Evolutionary conservation across 139 green algal species (phyloP), one percentile per base, ranked within the genome.

Genomic region (Tetraselmis striata): DNA sequence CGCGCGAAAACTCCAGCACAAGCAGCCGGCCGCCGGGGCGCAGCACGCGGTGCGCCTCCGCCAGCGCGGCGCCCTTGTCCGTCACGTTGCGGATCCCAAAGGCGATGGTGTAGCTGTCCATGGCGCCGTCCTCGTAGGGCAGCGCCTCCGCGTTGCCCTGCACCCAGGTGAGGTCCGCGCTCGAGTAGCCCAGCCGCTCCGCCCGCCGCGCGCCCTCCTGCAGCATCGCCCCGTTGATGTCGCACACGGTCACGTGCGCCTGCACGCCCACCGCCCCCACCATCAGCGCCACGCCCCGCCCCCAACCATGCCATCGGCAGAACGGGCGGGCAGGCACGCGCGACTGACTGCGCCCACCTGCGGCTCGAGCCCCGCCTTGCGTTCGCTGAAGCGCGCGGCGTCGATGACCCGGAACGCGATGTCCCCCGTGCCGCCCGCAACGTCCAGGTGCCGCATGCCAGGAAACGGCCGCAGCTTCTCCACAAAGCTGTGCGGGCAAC

Each of bases 1-100:
- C 85, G 28, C 94, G 93, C 1, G 88, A 95, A 83, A 99, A 98
- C 90, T 99, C 97, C 28, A 99, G 82, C 86, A 95, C 98, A 76
- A 97, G 76, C 79, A 99, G 96, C 29, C 90, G 83, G 11, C 96
- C 96, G 0, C 96, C 96, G 1, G 84, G 87, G 32, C 90, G 91
- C 75, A 99, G 87, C 81, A 86, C 87, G 59, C 89, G 84, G 83
- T 90, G 83, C 1, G 97, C 97, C 59, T 99, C 96, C 1, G 79
- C 67, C 85, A 99, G 88, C 0, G 94, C 96, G 1, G 87, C 89
- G 1, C 89, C 78, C 0, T 92, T 85, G 85, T 95, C 81, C 0
- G 97, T 98, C 22, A 98, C 93, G 84, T 99, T 99, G 32, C 97
- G 91, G 76, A 99, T 97, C 31, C 97, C 97, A 83, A 99, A 99